phyloP scores from a whole-genome alignment of 2,329 filamentous ascomycete species.

The Microdochium bolleyi region DNA sequence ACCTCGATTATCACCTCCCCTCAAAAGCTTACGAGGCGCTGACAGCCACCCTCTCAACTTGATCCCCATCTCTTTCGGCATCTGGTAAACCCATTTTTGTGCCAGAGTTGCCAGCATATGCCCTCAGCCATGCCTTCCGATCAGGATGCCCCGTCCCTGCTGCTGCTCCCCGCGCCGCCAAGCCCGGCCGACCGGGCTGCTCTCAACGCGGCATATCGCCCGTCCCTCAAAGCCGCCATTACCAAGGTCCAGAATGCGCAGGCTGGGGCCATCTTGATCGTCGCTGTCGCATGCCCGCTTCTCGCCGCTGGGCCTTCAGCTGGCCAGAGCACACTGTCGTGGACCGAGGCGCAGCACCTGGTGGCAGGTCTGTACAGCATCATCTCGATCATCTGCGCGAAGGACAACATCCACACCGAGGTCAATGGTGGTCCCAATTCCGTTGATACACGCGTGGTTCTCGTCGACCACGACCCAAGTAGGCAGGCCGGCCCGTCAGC shows the following conservation, averaged over 20 bases:
- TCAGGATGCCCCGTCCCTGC: constrained; percentile 36
- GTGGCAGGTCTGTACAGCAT: constrained; percentile 74
- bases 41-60: background rate
- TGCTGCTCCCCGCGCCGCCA: constrained; percentile 58
- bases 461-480: constrained; percentile 54
- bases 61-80: too few species aligned
- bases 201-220: constrained; percentile 52
- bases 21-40: background rate
- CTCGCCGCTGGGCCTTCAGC: constrained; percentile 40
- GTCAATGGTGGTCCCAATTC: constrained; percentile 52
- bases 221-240: constrained; percentile 47
- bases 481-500: constrained; percentile 18
- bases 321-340: constrained; percentile 47
- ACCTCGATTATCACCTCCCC: background rate
- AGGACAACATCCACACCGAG: constrained; percentile 52
- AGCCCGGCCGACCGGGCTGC: constrained; percentile 39
- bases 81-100: too few species aligned
- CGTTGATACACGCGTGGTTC: constrained; percentile 67
- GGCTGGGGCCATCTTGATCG: constrained; percentile 28
- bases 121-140: background rate
- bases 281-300: constrained; percentile 56
- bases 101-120: too few species aligned
- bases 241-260: constrained; percentile 25
- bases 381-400: constrained; percentile 62
- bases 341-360: constrained; percentile 63